These are phyloP conservation scores for Cryptococcus maquisensis DNA, from an alignment of 1,284 basidiomycete species.

Conservation along the genomic window DNA sequence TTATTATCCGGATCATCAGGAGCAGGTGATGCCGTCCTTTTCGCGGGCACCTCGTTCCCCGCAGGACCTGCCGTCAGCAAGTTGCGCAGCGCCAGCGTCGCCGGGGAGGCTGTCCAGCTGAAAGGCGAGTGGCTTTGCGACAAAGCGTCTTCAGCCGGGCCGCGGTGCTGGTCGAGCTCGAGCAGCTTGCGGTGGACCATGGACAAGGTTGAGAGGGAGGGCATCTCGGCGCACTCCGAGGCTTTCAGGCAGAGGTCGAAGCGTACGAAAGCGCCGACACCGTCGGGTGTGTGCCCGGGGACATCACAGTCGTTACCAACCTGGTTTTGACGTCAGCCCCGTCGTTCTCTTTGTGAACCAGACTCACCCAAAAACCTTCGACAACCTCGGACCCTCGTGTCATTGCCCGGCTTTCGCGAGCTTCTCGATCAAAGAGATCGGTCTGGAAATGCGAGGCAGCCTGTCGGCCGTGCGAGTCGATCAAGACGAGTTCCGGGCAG, in stretches of 20 bases:
- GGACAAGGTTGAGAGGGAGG: slow-evolving; percentile 20
- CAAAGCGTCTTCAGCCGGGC: slow-evolving; percentile 4
- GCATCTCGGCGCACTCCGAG: slow-evolving; percentile 48
- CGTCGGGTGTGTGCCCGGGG: slow-evolving; percentile 39
- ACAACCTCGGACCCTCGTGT: slow-evolving; percentile 78
- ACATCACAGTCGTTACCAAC: slow-evolving; percentile 49
- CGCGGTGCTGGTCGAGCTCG: slow-evolving; percentile 28
- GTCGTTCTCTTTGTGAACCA: no score
- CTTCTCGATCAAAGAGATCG: slow-evolving; percentile 52
- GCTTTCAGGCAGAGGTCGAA: slow-evolving; percentile 47
- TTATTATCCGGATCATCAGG: slow-evolving; percentile 1
- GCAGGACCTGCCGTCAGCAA: slow-evolving; percentile 17
- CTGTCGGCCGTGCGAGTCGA: slow-evolving; percentile 51
- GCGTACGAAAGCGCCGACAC: slow-evolving; percentile 26
- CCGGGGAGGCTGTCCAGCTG: slow-evolving; percentile 38
- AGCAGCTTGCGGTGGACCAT: slow-evolving; percentile 27
- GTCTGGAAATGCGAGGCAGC: slow-evolving; percentile 47
- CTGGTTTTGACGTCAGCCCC: slow-evolving; percentile 4
- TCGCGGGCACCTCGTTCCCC: slow-evolving; percentile 12
- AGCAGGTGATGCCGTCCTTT: slow-evolving; percentile 19
- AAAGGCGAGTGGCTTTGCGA: background rate
- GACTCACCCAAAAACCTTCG: slow-evolving; percentile 55
- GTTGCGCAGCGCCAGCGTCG: slow-evolving; percentile 44
- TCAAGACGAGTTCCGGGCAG: slow-evolving; percentile 54
- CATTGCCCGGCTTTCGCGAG: slow-evolving; percentile 36